These are phyloP conservation scores for Rosa multiflora DNA, from an alignment of 306 rosid species.

Conservation along the genomic window DNA sequence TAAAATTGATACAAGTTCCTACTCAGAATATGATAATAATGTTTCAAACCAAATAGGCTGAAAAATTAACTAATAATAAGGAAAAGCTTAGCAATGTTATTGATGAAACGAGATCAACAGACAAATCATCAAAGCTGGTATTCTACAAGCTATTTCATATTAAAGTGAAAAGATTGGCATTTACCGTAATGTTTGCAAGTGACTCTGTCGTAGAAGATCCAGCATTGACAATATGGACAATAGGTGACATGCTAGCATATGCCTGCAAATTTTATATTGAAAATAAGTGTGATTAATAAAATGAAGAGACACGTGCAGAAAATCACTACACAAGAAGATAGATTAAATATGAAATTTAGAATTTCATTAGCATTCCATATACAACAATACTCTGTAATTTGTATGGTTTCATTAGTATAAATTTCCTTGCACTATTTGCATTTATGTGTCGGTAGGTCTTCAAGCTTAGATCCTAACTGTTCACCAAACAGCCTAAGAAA, in stretches of 20 bases:
- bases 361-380: neutral
- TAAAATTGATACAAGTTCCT: neutral
- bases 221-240: constrained; percentile 67
- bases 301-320: neutral
- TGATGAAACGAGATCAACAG: neutral
- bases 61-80: neutral
- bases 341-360: neutral
- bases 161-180: constrained; percentile 11
- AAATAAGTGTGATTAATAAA: constrained; percentile 1
- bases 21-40: neutral
- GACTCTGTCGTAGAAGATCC: constrained; percentile 66
- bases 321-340: neutral
- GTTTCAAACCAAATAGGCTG: neutral
- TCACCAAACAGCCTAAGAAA: neutral
- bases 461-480: neutral
- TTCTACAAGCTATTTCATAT: neutral
- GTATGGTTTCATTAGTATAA: neutral
- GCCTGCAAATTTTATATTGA: constrained; percentile 47
- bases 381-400: neutral
- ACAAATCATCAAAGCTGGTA: neutral
- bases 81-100: neutral
- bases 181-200: constrained; percentile 77
- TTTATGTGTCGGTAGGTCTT: neutral
- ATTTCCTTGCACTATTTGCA: too few species aligned
- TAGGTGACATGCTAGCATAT: constrained; percentile 88